Percentiles rank a stretch among this genome's conserved stretches.
These are phyloP conservation scores for Candida ficus DNA, from an alignment of 805 yeast genomes.

Conservation along the genomic window DNA sequence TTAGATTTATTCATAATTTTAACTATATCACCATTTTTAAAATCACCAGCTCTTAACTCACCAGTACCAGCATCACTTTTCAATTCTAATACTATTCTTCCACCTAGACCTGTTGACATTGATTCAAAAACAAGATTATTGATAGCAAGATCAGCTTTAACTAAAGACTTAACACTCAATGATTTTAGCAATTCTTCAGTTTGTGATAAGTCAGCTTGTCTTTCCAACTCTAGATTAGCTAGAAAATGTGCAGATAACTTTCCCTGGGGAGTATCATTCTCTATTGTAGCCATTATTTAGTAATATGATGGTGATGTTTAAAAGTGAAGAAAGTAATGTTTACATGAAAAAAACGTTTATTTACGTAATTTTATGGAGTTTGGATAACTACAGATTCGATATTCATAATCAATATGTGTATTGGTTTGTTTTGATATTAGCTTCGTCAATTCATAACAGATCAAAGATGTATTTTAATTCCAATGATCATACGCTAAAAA, in stretches of 20 bases:
- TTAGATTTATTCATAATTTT: slow-evolving; percentile 40
- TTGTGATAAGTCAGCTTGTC: slow-evolving; percentile 21
- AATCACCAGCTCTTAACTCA: slow-evolving; percentile 41
- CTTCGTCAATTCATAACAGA: slow-evolving; percentile 9
- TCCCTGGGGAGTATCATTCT: background rate
- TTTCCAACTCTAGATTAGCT: slow-evolving; percentile 15
- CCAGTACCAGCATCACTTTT: slow-evolving; percentile 44
- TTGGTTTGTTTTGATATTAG: slow-evolving; percentile 5
- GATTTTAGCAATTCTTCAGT: slow-evolving; percentile 35
- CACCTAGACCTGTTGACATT: slow-evolving; percentile 74
- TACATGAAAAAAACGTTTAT: no score
- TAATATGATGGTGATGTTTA: background rate
- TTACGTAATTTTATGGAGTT: background rate
- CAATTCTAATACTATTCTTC: slow-evolving; percentile 64
- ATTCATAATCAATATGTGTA: slow-evolving; percentile 18
- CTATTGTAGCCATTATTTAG: background rate
- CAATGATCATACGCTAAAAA: slow-evolving; percentile 3
- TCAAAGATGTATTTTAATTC: background rate
- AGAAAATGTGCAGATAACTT: slow-evolving; percentile 17
- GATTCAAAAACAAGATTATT: slow-evolving; percentile 57
- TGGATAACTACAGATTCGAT: background rate
- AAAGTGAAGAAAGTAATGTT: background rate
- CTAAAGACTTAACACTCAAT: slow-evolving; percentile 60
- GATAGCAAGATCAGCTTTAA: slow-evolving; percentile 69
- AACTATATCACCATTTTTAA: slow-evolving; percentile 76